Conservation (phyloP, 441 rosid genomes). For the Croton setiger region DNA sequence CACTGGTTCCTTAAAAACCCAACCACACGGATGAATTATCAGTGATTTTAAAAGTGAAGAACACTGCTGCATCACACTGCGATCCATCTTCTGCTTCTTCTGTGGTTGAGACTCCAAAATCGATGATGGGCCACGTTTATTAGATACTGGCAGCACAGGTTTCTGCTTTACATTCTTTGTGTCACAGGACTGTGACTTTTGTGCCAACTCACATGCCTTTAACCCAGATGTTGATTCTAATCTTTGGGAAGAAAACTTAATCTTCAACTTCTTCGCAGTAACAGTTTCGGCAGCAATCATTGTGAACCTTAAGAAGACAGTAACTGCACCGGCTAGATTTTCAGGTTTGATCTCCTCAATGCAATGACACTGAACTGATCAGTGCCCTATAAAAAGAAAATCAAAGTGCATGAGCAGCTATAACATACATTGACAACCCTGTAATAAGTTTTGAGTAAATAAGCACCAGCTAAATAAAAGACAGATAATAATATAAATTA, state of each 20-base stretch:
- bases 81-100: slow-evolving; percentile 63
- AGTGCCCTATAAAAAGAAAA: slow-evolving; percentile 22
- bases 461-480: not conserved
- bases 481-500: not conserved
- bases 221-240: slow-evolving; percentile 29
- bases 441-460: slow-evolving; percentile 1
- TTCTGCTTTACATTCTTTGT: slow-evolving; percentile 19
- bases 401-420: slow-evolving; percentile 13
- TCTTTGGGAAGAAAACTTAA: slow-evolving; percentile 41
- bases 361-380: slow-evolving; percentile 19
- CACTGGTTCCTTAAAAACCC: slow-evolving; percentile 50
- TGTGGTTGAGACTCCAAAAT: slow-evolving; percentile 31
- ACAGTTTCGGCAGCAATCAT: slow-evolving; percentile 43
- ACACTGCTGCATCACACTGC: slow-evolving; percentile 48
- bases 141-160: slow-evolving; percentile 3
- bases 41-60: slow-evolving; percentile 37
- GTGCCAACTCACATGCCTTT: slow-evolving; percentile 25
- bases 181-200: slow-evolving; percentile 18
- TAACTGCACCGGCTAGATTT: not conserved
- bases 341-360: not conserved
- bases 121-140: slow-evolving; percentile 45
- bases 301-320: slow-evolving; percentile 16
- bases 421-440: not conserved
- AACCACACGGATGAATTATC: slow-evolving; percentile 40
- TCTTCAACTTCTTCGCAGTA: slow-evolving; percentile 44